Base-by-base conservation (phyloP, 805 yeast genomes). In the Vanderwaltozyma tropicalis region DNA sequence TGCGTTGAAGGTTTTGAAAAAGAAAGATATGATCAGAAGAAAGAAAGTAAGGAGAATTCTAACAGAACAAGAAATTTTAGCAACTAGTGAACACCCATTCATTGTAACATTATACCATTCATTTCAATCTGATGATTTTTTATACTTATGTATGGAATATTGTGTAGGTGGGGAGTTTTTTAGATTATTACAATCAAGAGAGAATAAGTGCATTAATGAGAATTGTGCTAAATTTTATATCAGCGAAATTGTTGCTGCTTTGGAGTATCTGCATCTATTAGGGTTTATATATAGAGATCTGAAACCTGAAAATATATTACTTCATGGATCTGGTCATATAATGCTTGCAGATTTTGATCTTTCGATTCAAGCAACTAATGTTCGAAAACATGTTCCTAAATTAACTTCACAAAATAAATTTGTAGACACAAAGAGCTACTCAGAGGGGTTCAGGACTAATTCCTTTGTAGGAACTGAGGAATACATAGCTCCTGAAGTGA, bases 131-230 rank as follows among this genome's bases (percentile, higher is more conserved):
- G 89, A 85, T 41, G 96, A 87, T 49, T 78, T 81, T 53, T 63
- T 92, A 11, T 92, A 87, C 49, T 71, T 92, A 28, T 92, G 99
- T 61, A 89, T 94, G 95, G 99, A 92, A 58, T 92, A 89, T 53
- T 92, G 99, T 55, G 86, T 92, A 87, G 99, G 99, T 22, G 99
- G 99, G 29, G 98, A 94, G 62, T 92, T 92, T 53, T 92, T 92
- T 67, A 68, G 97, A 42, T 98, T 97, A 0, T 63, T 92, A 38
- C 98, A 92, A 62, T 87, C 96, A 0, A 70, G 96, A 43, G 79
- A 77, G 42, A 76, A 86, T 40, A 85, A 87, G 55, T 83, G 94
- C 46, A 79, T 92, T 12, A 66, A 76, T 16, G 99, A 92, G 59
- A 72, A 67, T 19, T 96, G 86, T 56, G 97, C 98, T 2, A 69